These are phyloP conservation scores for Venturia effusa DNA, from an alignment of 2,329 filamentous ascomycete species.

Conservation along the genomic window DNA sequence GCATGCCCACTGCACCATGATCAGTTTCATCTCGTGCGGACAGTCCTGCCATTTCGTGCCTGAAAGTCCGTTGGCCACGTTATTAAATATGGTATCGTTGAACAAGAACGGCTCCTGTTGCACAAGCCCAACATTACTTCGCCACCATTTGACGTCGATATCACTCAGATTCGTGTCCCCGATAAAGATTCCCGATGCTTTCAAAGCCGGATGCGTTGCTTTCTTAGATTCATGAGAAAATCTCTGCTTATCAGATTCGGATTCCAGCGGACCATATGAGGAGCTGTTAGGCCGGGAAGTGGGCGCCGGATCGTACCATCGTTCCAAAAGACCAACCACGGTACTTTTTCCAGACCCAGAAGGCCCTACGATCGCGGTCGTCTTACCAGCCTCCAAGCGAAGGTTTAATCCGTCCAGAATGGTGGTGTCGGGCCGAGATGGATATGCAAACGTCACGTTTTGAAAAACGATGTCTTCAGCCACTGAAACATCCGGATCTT, in stretches of 20 bases:
- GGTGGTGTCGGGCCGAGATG: constrained; percentile 29
- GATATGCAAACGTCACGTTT: constrained; percentile 33
- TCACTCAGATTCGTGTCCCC: constrained; percentile 20
- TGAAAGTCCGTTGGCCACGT: constrained; percentile 27
- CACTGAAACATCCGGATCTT: constrained; percentile 19
- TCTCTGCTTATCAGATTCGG: not conserved
- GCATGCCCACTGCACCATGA: constrained; percentile 37
- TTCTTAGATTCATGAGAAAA: not conserved
- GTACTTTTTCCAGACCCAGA: constrained; percentile 36
- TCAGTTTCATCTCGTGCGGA: constrained; percentile 43
- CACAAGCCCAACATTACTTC: constrained; percentile 33
- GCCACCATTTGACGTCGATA: constrained; percentile 32
- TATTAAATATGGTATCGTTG: constrained; percentile 29
- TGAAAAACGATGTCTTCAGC: constrained; percentile 24
- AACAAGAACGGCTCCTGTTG: constrained; percentile 32
- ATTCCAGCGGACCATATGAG: not conserved
- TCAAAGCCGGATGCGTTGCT: not conserved
- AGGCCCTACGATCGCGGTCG: constrained; percentile 35
- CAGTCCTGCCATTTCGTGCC: constrained; percentile 39
- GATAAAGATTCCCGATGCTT: constrained; percentile 15
- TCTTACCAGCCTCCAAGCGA: constrained; percentile 26
- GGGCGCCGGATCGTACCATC: constrained; percentile 22
- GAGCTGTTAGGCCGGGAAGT: not conserved
- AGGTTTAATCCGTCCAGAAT: constrained; percentile 29
- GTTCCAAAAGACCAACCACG: constrained; percentile 30